These are phyloP conservation scores for Saccharomyces jurei DNA, from an alignment of 805 yeast genomes.

Conservation along the genomic window DNA sequence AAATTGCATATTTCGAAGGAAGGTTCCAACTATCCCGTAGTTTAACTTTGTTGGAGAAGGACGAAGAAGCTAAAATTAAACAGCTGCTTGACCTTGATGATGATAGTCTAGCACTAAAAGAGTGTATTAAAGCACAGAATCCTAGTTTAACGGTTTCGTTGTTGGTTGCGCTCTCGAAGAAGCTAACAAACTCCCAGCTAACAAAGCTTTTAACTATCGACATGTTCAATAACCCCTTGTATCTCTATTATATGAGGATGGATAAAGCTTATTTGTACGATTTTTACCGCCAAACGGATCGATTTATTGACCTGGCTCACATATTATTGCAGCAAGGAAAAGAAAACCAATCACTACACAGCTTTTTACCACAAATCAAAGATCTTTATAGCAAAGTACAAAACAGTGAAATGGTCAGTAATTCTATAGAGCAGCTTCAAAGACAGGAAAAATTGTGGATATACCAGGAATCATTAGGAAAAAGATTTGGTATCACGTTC, in stretches of 20 bases:
- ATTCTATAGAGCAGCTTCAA: conserved; percentile 16
- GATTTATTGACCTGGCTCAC: conserved; percentile 39
- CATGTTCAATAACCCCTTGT: conserved; percentile 32
- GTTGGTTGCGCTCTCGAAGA: conserved; percentile 43
- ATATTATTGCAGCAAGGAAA: conserved; percentile 31
- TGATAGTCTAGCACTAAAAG: conserved; percentile 56
- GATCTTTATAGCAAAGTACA: conserved; percentile 22
- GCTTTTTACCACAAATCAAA: conserved; percentile 29
- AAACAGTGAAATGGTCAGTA: conserved; percentile 9
- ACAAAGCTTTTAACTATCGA: conserved; percentile 48
- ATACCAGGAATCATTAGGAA: conserved; percentile 39
- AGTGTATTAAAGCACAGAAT: conserved; percentile 54
- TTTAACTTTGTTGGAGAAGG: conserved; percentile 58
- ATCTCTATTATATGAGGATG: conserved; percentile 27
- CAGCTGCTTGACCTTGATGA: conserved; percentile 66
- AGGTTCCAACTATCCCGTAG: conserved; percentile 57
- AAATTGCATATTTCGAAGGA: conserved; percentile 49
- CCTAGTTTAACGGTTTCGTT: conserved; percentile 44
- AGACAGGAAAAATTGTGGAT: conserved; percentile 38
- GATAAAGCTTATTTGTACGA: conserved; percentile 40
- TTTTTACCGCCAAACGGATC: conserved; percentile 59
- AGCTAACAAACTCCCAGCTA: conserved; percentile 56
- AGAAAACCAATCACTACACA: conserved; percentile 28
- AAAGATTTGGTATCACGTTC: conserved; percentile 36
- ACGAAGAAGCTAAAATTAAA: conserved; percentile 50